Base-by-base conservation (phyloP, 768 basidiomycete species). In the Crucibulum laeve region DNA sequence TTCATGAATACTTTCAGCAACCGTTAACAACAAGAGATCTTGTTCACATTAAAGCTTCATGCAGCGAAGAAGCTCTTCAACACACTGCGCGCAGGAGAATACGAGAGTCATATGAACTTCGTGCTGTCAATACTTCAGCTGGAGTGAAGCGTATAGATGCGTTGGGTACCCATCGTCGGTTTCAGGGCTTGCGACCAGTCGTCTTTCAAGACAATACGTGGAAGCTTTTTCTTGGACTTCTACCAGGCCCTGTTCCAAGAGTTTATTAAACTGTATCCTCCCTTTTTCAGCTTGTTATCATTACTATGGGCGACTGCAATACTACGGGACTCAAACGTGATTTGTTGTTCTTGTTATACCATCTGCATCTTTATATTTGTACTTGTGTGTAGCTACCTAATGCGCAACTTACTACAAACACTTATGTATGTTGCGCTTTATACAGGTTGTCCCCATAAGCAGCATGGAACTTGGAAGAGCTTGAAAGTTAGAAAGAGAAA, bases 91-190 rank as follows among this genome's bases (percentile, higher is more conserved):
- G 52, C 30, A 42, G 54, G 22, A 69, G 79, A 43, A 68, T 67
- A 40, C 56, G 55, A 21, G 63, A 69, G 17, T 64, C 69, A 4
- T 53, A 53, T 42, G 69, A 69, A 21, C 48, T 81, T 5, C 55
- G 61, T 10, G 66, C 54, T 2, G 68, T 70, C 43, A 68, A 71
- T 32, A 52, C 64, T 25, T 49, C 48, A 30, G 55, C 65, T 38
- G 72, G 73, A 0, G 73, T 71, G 41, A 67, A 55, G 49, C 66
- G 80, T 25, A 67, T 73, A 32, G 81, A 83, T 55, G 65, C 68
- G 37, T 50, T 82, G 24, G 78, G 77, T 1, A 63, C 64, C 28
- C 59, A 64, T 41, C 65, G 69, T 43, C 55, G 62, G 40, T 81
- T 72, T 53, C 68, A 71, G 55, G 78, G 77, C 1, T 50, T 73